A percentile compares a stretch with the other conserved stretches of the same genome.
Evolutionary conservation across 495 filamentous ascomycete species (phyloP).

Genomic region (Apiosordaria backusii): DNA sequence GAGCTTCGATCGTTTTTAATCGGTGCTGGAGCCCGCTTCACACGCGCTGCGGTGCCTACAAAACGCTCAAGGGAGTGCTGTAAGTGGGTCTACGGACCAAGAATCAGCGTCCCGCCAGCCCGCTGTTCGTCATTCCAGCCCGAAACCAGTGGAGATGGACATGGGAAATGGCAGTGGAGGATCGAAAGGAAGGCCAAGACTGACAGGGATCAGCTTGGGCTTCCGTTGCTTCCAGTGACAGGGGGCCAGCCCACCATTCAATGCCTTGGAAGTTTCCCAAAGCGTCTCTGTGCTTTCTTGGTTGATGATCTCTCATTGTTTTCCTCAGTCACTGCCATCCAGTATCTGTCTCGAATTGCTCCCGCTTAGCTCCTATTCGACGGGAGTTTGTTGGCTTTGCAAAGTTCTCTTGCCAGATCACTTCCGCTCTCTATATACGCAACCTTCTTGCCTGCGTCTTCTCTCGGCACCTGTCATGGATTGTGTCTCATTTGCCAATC

Average conservation of each 20-base stretch:
- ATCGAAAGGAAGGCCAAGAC: slow-evolving; percentile 6
- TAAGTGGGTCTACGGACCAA: slow-evolving; percentile 15
- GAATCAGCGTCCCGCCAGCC: slow-evolving; percentile 16
- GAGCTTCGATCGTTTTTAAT: slow-evolving; percentile 22
- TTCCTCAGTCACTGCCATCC: neutral
- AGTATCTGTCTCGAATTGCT: neutral
- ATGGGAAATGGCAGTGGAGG: neutral
- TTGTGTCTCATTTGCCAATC: neutral
- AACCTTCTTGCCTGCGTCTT: neutral
- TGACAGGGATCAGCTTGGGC: slow-evolving; percentile 6
- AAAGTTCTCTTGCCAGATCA: neutral
- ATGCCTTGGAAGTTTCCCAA: neutral
- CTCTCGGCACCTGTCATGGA: neutral
- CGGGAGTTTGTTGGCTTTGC: neutral
- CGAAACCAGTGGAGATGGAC: slow-evolving; percentile 3
- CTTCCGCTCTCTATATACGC: neutral
- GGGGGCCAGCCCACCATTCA: slow-evolving; percentile 1
- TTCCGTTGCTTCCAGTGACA: slow-evolving; percentile 2
- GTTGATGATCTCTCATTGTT: neutral
- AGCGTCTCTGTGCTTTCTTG: neutral
- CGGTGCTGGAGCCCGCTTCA: slow-evolving; percentile 11
- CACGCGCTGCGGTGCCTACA: slow-evolving; percentile 3
- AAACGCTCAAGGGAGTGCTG: slow-evolving; percentile 16
- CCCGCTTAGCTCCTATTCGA: neutral
- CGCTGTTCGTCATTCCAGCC: slow-evolving; percentile 22